These are phyloP conservation scores for Globisporangium yorkense DNA, from an alignment of 352 stramenopile genomes.

Conservation along the genomic window DNA sequence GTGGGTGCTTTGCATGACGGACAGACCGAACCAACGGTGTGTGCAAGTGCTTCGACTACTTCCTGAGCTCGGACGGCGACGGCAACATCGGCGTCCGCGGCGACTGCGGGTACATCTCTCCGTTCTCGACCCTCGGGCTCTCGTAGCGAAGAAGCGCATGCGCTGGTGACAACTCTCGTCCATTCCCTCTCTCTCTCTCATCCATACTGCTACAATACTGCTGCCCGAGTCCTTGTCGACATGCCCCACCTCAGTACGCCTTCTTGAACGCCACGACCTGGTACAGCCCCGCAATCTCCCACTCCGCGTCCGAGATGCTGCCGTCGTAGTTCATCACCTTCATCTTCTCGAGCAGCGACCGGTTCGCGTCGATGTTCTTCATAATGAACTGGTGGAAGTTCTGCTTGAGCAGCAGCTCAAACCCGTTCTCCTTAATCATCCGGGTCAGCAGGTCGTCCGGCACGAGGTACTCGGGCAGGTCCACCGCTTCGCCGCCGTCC, in stretches of 20 bases:
- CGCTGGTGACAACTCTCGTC: not conserved
- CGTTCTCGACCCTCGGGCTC: constrained; percentile 45
- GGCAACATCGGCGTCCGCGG: constrained; percentile 75
- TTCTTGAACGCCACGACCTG: constrained; percentile 85
- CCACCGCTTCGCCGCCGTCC: constrained; percentile 72
- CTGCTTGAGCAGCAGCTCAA: constrained; percentile 78
- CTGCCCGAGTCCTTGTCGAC: not conserved
- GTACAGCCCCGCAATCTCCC: constrained; percentile 82
- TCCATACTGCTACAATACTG: constrained; percentile 3
- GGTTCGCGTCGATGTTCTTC: constrained; percentile 69
- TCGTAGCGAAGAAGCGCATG: constrained; percentile 11
- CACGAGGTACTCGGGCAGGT: constrained; percentile 89
- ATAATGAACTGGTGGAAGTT: constrained; percentile 83
- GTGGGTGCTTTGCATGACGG: not conserved
- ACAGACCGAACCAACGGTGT: constrained; percentile 53
- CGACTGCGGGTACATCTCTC: constrained; percentile 88
- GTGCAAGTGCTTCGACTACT: constrained; percentile 73
- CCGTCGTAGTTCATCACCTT: constrained; percentile 84
- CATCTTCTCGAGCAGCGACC: constrained; percentile 75
- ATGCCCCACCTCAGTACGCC: constrained; percentile 33
- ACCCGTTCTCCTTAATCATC: constrained; percentile 65
- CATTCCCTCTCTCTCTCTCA: not conserved
- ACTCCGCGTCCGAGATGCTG: constrained; percentile 81
- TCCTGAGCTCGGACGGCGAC: constrained; percentile 65
- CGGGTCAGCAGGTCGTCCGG: constrained; percentile 71